phyloP scores from a whole-genome alignment of 2,329 filamentous ascomycete genomes.

The Epichloe elymi region DNA sequence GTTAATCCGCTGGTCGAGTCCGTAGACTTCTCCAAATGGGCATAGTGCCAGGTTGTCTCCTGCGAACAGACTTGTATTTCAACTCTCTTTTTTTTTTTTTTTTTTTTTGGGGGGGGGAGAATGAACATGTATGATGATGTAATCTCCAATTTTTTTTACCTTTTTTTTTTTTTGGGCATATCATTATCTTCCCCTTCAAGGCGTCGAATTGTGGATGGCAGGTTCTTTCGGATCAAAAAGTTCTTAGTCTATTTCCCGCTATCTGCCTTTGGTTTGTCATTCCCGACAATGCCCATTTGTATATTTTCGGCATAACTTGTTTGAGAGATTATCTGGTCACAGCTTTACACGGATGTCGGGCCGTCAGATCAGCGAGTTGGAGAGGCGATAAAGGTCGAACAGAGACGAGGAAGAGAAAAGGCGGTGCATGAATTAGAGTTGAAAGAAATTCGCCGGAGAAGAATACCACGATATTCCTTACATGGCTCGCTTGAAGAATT shows the following conservation, averaged over 20 bases:
- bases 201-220: constrained; percentile 1
- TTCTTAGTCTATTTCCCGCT: neutral
- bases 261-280: neutral
- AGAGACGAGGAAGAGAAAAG: neutral
- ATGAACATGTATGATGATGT: constrained; percentile 1
- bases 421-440: neutral
- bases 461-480: neutral
- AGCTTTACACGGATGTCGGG: neutral
- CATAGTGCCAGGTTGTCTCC: constrained; percentile 8
- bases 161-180: neutral
- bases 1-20: constrained; percentile 22
- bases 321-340: neutral
- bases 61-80: neutral
- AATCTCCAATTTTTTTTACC: neutral
- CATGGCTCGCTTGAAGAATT: neutral
- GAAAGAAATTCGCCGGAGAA: neutral
- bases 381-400: neutral
- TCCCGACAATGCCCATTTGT: neutral
- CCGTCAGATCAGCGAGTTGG: neutral
- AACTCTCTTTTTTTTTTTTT: too few species aligned
- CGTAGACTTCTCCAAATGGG: constrained; percentile 28
- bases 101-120: neutral
- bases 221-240: neutral
- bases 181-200: neutral
- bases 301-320: constrained; percentile 2